phyloP scores from a whole-genome alignment of 495 filamentous ascomycete species.

The Sordaria brevicollis region DNA sequence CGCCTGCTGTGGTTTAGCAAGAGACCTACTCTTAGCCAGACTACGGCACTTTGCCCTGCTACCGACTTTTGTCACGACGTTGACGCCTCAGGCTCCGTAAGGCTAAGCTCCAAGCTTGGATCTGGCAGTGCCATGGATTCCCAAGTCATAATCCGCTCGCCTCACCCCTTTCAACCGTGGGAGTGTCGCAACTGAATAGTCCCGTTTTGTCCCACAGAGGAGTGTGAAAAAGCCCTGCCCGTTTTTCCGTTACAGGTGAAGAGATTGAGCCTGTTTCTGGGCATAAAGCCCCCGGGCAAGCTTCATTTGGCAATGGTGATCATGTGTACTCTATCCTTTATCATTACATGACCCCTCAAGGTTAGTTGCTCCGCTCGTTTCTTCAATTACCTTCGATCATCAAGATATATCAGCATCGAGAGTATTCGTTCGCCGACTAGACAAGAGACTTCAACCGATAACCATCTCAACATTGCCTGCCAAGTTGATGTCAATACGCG shows the following conservation, averaged over 20 bases:
- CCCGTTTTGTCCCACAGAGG: not conserved
- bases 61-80: not conserved
- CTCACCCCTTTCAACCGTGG: not conserved
- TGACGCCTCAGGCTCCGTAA: not conserved
- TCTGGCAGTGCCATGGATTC: not conserved
- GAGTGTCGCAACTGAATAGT: not conserved
- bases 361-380: not conserved
- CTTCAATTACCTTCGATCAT: not conserved
- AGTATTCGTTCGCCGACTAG: not conserved
- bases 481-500: not conserved
- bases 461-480: not conserved
- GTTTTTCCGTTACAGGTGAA: not conserved
- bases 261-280: not conserved
- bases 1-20: not conserved
- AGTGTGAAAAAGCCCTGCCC: not conserved
- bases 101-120: not conserved
- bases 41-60: not conserved
- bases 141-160: not conserved
- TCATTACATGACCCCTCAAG: not conserved
- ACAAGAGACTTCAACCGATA: not conserved
- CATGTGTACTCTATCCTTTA: not conserved
- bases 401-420: not conserved
- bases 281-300: not conserved
- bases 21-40: not conserved
- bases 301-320: not conserved